Percentiles rank a stretch among this genome's conserved stretches.
phyloP scores from a whole-genome alignment of 2,329 filamentous ascomycete species.

The Colletotrichum shisoi region DNA sequence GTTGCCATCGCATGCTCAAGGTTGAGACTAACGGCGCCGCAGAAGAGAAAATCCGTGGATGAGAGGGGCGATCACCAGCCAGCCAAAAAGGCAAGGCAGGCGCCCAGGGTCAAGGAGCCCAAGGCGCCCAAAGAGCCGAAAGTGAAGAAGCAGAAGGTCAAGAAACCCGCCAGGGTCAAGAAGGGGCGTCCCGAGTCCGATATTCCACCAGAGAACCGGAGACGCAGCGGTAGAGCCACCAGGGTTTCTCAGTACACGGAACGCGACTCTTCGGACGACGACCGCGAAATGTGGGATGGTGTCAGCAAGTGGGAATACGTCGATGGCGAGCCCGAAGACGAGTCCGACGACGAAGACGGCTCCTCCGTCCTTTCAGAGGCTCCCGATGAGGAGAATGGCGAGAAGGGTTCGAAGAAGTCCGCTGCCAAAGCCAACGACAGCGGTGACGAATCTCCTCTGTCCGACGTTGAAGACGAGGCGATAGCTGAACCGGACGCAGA shows the following conservation, averaged over 20 bases:
- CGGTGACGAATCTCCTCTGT: slow-evolving; percentile 33
- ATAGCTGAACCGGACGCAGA: slow-evolving; percentile 38
- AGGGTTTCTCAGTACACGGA: slow-evolving; percentile 61
- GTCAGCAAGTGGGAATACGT: slow-evolving; percentile 67
- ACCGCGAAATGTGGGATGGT: slow-evolving; percentile 68
- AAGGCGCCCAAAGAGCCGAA: slow-evolving; percentile 43
- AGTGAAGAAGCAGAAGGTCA: slow-evolving; percentile 44
- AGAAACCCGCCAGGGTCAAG: slow-evolving; percentile 44
- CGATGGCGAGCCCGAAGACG: slow-evolving; percentile 46
- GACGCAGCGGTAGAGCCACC: slow-evolving; percentile 61
- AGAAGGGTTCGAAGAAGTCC: slow-evolving; percentile 38
- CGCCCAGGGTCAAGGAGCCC: slow-evolving; percentile 45
- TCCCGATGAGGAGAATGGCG: slow-evolving; percentile 34
- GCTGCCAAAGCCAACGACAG: slow-evolving; percentile 35
- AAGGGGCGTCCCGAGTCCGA: slow-evolving; percentile 42
- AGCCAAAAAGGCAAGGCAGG: slow-evolving; percentile 52
- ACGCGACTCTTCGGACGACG: slow-evolving; percentile 65
- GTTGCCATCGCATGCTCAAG: background rate
- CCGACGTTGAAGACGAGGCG: slow-evolving; percentile 38
- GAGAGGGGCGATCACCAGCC: slow-evolving; percentile 59
- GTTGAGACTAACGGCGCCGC: slow-evolving; percentile 43
- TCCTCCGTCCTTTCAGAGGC: slow-evolving; percentile 33
- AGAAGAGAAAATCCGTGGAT: slow-evolving; percentile 67
- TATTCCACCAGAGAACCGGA: slow-evolving; percentile 53
- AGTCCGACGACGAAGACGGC: slow-evolving; percentile 30